A percentile compares a stretch with the other conserved stretches of the same genome.
Evolutionary conservation across 106 monocot genomes (phyloP).

Genomic region (Ottelia alismoides): DNA sequence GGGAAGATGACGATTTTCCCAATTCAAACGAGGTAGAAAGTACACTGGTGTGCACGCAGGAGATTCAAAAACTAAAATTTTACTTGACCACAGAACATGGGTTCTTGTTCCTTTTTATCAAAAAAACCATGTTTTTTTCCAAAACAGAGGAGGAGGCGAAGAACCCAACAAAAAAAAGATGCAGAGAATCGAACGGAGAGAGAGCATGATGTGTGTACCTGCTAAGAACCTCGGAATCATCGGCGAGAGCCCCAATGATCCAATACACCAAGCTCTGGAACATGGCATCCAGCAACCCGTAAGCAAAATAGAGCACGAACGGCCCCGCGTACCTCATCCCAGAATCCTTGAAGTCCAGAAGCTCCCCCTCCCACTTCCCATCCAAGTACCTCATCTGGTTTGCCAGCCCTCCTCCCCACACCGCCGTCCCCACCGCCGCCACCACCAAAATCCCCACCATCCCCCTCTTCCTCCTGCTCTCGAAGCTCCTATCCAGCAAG

Average conservation of each 20-base stretch:
- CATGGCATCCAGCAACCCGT: constrained; percentile 82
- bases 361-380: constrained; percentile 21
- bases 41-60: no score
- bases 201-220: constrained; percentile 32
- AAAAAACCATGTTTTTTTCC: no score
- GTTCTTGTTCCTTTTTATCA: no score
- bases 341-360: constrained; percentile 58
- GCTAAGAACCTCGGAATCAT: constrained; percentile 70
- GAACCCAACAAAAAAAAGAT: no score
- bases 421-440: constrained; percentile 42
- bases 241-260: constrained; percentile 66
- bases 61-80: no score
- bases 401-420: constrained; percentile 85
- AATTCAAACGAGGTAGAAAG: no score
- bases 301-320: constrained; percentile 73
- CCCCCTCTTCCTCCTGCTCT: constrained; percentile 51
- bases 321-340: constrained; percentile 55
- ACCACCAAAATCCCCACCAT: constrained; percentile 53
- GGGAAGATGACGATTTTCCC: no score
- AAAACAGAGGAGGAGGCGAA: no score
- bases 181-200: no score
- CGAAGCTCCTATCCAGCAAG: constrained; percentile 56
- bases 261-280: constrained; percentile 83
- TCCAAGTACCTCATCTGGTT: constrained; percentile 57
- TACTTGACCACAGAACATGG: no score